Base-by-base conservation (phyloP, 2,329 filamentous ascomycete species). In the Fusarium keratoplasticum region DNA sequence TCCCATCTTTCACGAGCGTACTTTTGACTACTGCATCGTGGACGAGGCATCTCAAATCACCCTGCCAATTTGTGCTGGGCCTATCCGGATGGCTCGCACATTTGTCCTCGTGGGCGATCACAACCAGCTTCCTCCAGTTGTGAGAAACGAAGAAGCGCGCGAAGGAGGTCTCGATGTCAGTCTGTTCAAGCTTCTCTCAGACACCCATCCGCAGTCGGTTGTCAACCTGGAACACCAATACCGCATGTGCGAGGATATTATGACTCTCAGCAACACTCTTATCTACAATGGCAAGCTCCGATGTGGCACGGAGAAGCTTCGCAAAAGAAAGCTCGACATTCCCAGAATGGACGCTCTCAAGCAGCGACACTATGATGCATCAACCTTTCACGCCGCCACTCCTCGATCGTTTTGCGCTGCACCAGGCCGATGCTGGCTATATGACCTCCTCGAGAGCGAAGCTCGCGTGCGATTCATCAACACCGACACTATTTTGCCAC, bases 1-100 rank as follows among this genome's bases (percentile, higher is more conserved):
- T 81, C 89, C 92, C 3, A 86, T 99, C 10, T 98, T 99, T 84
- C 93, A 90, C 66, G 93, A 96, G 79, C 93, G 96, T 6, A 91
- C 92, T 1, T 99, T 99, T 76, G 96, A 99, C 83, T 98, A 98
- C 80, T 99, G 96, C 80, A 98, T 99, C 72, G 96, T 99, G 5
- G 96, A 99, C 75, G 96, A 99, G 83, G 96, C 96, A 1, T 98
- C 95, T 3, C 96, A 99, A 79, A 98, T 99, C 80, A 99, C 96
- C 0, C 86, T 99, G 22, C 96, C 96, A 0, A 96, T 98, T 22
- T 98, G 96, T 74, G 87, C 98, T 0, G 96, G 96, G 0, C 96
- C 96, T 0, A 97, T 99, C 76, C 91, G 96, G 13, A 94, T 98
- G 90, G 95, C 96, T 6, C 91, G 90, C 60, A 97, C 93, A 0